phyloP scores from a whole-genome alignment of 2,329 filamentous ascomycete genomes.

The Aspergillaceae sp. region DNA sequence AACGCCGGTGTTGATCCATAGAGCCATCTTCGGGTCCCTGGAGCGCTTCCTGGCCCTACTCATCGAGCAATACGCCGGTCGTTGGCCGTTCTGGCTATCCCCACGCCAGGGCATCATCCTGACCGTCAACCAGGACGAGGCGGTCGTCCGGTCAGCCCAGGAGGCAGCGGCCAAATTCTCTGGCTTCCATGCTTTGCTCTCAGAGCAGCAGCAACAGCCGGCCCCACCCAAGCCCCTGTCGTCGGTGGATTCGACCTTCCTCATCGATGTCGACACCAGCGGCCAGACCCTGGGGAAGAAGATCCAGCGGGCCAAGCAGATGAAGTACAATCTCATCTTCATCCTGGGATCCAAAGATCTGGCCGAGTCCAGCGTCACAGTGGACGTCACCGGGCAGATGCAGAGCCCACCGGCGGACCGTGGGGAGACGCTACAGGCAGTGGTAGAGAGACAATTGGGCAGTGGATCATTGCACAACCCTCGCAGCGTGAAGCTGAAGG shows the following conservation, averaged over 20 bases:
- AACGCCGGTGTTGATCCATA: conserved; percentile 71
- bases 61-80: conserved; percentile 72
- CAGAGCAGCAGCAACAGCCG: conserved; percentile 9
- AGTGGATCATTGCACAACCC: conserved; percentile 23
- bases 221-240: conserved; percentile 30
- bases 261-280: conserved; percentile 62
- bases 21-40: conserved; percentile 74
- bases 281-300: conserved; percentile 58
- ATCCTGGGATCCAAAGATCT: conserved; percentile 63
- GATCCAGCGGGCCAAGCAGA: conserved; percentile 59
- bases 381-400: conserved; percentile 35
- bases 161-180: conserved; percentile 45
- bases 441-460: conserved; percentile 19
- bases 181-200: conserved; percentile 26
- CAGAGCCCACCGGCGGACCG: conserved; percentile 31
- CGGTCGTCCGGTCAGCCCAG: conserved; percentile 39
- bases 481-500: conserved; percentile 25
- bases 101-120: conserved; percentile 68
- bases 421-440: conserved; percentile 17
- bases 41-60: conserved; percentile 78
- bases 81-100: conserved; percentile 83
- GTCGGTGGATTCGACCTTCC: conserved; percentile 51
- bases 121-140: conserved; percentile 54
- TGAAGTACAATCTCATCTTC: conserved; percentile 65
- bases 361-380: conserved; percentile 45